Conservation (phyloP, 257 asterid genomes). For the Galeopsis tetrahit region DNA sequence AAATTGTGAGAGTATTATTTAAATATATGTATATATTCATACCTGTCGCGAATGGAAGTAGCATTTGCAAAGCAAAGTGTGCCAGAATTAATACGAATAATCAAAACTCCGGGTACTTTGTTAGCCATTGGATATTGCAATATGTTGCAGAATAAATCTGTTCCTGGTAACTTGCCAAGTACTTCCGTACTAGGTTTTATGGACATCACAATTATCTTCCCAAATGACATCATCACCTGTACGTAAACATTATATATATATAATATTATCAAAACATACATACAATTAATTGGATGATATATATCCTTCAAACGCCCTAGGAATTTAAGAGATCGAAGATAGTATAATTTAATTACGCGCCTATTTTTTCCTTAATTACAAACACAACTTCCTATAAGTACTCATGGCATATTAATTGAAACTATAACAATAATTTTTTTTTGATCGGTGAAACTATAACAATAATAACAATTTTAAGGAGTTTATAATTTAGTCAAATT, state of each 20-base stretch:
- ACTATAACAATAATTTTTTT: too few relatives aligned
- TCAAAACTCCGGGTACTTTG: slow-evolving; percentile 56
- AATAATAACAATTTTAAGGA: too few relatives aligned
- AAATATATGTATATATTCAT: not conserved
- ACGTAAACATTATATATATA: not conserved
- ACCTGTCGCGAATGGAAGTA: slow-evolving; percentile 74
- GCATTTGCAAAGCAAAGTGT: slow-evolving; percentile 88
- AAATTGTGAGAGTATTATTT: too few relatives aligned
- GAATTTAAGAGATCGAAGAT: too few relatives aligned
- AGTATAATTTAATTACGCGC: too few relatives aligned
- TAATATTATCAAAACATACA: not conserved
- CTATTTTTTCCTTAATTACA: too few relatives aligned
- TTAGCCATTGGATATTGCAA: slow-evolving; percentile 64
- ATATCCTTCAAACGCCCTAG: too few relatives aligned
- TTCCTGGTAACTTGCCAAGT: slow-evolving; percentile 73
- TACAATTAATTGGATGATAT: too few relatives aligned
- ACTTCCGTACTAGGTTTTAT: slow-evolving; percentile 74
- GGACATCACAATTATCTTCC: slow-evolving; percentile 52
- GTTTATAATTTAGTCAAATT: too few relatives aligned
- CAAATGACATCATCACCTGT: slow-evolving; percentile 81
- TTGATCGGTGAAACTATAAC: too few relatives aligned
- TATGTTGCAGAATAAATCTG: slow-evolving; percentile 58
- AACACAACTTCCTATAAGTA: too few relatives aligned
- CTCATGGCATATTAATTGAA: too few relatives aligned
- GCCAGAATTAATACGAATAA: slow-evolving; percentile 59